These are phyloP conservation scores for Lenzites betulinus DNA, from an alignment of 768 basidiomycete species.

Conservation along the genomic window DNA sequence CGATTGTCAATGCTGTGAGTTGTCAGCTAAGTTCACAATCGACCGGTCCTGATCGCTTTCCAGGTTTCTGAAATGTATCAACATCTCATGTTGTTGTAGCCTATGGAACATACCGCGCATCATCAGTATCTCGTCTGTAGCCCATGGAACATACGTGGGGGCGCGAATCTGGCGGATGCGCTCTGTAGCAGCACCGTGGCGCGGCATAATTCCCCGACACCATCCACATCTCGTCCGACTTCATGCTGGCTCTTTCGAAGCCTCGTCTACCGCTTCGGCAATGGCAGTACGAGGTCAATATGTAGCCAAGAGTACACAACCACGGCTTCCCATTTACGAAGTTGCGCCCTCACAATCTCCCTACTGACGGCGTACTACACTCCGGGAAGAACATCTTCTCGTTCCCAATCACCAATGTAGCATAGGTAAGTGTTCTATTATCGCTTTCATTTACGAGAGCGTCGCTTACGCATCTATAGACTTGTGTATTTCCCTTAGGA, in stretches of 20 bases:
- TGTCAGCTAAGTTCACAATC: not conserved
- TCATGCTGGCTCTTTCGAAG: conserved; percentile 60
- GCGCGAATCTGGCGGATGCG: too few relatives aligned
- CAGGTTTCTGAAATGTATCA: conserved; percentile 20
- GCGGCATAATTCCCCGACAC: too few relatives aligned
- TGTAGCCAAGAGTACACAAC: conserved; percentile 54
- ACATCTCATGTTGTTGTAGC: conserved; percentile 10
- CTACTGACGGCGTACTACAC: conserved; percentile 21
- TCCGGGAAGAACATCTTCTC: conserved; percentile 16
- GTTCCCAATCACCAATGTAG: not conserved
- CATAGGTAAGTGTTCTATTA: not conserved
- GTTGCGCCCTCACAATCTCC: conserved; percentile 12
- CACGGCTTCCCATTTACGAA: conserved; percentile 17
- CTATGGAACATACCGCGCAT: conserved; percentile 13
- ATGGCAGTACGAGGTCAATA: conserved; percentile 59
- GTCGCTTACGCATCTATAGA: not conserved
- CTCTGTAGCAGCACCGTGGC: too few relatives aligned
- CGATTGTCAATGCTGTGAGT: conserved; percentile 86
- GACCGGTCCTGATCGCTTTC: not conserved
- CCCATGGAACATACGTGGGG: too few relatives aligned
- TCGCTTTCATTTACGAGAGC: too few relatives aligned
- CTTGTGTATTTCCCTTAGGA: not conserved
- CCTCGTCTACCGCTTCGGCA: conserved; percentile 42
- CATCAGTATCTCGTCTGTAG: too few relatives aligned
- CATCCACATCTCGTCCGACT: not conserved